Conservation (phyloP, 768 basidiomycete genomes). For the Cystofilobasidium ferigula region DNA sequence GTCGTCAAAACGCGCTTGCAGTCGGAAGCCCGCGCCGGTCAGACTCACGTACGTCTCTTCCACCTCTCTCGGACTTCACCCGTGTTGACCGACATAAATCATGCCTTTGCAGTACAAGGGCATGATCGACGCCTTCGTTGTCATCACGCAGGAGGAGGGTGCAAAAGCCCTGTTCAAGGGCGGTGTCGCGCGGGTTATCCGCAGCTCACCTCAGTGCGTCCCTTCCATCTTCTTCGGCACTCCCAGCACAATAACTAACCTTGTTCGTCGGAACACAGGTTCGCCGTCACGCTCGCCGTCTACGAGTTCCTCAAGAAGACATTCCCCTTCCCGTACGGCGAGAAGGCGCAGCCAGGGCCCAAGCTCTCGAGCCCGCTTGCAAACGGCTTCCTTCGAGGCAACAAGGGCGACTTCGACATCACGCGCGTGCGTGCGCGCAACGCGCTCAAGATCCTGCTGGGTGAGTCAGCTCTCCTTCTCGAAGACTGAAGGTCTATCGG, state of each 20-base stretch:
- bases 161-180: constrained; percentile 73
- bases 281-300: constrained; percentile 81
- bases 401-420: constrained; percentile 52
- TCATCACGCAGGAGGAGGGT: constrained; percentile 59
- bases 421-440: constrained; percentile 82
- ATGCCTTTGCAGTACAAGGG: constrained; percentile 57
- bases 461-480: constrained; percentile 6
- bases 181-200: constrained; percentile 71
- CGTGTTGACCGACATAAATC: neutral
- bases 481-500: neutral
- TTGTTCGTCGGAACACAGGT: constrained; percentile 49
- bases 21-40: constrained; percentile 79
- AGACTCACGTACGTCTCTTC: constrained; percentile 46
- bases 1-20: constrained; percentile 89
- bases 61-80: neutral
- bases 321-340: constrained; percentile 57
- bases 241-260: too few species aligned
- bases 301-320: constrained; percentile 34
- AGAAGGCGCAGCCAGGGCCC: constrained; percentile 39
- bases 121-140: constrained; percentile 71
- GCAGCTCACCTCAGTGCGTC: constrained; percentile 59
- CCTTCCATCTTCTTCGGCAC: neutral
- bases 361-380: constrained; percentile 50
- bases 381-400: constrained; percentile 39
- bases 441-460: constrained; percentile 81